Base-by-base conservation (phyloP, 345 rosid species). In the Lepidium sativum region DNA sequence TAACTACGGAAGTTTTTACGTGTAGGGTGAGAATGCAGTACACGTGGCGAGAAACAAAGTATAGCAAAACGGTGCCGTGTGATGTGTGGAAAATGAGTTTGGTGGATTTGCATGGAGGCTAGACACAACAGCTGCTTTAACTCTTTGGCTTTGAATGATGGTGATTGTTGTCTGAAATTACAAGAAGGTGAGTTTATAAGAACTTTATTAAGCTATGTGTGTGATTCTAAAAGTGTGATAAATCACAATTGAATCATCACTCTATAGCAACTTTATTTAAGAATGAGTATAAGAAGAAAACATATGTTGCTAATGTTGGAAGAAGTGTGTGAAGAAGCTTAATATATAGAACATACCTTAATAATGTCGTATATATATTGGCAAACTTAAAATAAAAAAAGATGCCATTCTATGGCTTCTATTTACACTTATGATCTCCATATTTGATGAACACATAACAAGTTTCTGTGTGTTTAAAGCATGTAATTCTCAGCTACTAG, bases 81-180 rank as follows among this genome's bases (percentile, higher is more conserved):
- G 96, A 86, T 45, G 86, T 81, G 27, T 82, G 92, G 92, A 74
- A 81, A 62, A 72, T 86, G 85, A 83, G 57, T 60, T 74, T 21
- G 96, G 92, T 54, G 88, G 86, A 21, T 80, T 81, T 76, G 96
- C 92, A 76, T 86, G 96, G 92, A 72, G 92, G 67, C 79, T 90
- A 25, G 97, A 90, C 75, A 79, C 85, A 18, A 70, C 84, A 40
- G 80, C 92, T 67, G 97, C 97, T 10, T 87, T 90, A 27, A 70
- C 87, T 48, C 80, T 90, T 68, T 86, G 88, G 62, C 86, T 78
- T 61, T 83, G 31, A 23, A 3, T 23, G 54, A 73, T 65, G 70
- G 16, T 43, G 62, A 60, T 61, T 49, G 51, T 57, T 54, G 56
- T 56, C 16, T 63, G 45, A 39, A 40, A 56, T n/a, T n/a, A n/a